A percentile compares a stretch with the other conserved stretches of the same genome.
Conservation (phyloP, 768 basidiomycete genomes). For the Coprinellus micaceus region DNA sequence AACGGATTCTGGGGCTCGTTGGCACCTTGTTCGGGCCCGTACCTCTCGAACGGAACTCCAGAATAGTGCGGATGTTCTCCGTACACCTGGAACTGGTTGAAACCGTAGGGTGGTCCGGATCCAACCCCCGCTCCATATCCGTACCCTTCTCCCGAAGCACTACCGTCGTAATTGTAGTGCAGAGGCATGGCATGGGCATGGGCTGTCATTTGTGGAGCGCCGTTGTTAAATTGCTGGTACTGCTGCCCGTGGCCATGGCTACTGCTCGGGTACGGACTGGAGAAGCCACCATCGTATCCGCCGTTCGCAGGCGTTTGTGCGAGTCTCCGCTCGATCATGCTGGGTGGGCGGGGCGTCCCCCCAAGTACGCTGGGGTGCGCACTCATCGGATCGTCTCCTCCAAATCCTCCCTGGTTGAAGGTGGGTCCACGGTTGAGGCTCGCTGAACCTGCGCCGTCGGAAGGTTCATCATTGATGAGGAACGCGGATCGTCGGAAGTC, state of each 20-base stretch:
- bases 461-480: slow-evolving; percentile 48
- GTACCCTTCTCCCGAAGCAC: background rate
- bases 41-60: background rate
- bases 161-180: too few species aligned
- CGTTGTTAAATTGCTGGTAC: too few species aligned
- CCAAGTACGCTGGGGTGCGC: slow-evolving; percentile 32
- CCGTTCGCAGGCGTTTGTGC: slow-evolving; percentile 26
- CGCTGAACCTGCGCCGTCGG: slow-evolving; percentile 32
- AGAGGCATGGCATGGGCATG: too few species aligned
- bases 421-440: background rate
- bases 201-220: too few species aligned
- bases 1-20: slow-evolving; percentile 32
- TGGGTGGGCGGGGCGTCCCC: slow-evolving; percentile 47
- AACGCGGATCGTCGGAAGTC: slow-evolving; percentile 66
- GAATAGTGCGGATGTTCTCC: background rate
- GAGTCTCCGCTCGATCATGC: slow-evolving; percentile 54
- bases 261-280: background rate
- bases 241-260: background rate
- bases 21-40: too few species aligned
- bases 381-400: background rate
- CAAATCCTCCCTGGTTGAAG: background rate
- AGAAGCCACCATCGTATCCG: slow-evolving; percentile 9
- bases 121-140: background rate
- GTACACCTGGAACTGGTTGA: slow-evolving; percentile 6
- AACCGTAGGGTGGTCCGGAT: background rate